Evolutionary conservation across 345 rosid genomes (phyloP).

Genomic region (Pistacia vera): DNA sequence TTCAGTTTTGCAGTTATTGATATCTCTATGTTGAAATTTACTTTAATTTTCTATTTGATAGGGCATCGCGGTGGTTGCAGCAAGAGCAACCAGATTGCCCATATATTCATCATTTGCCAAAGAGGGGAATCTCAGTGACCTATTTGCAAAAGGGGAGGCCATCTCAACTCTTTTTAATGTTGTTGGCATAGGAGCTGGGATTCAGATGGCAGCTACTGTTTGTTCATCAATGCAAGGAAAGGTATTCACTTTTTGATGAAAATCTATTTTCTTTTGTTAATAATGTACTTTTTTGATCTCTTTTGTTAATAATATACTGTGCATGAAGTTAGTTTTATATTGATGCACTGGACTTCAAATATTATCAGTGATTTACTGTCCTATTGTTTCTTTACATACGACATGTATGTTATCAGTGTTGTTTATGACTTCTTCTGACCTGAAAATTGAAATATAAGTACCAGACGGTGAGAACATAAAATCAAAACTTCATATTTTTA

Average conservation of each 20-base stretch:
- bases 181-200: constrained; percentile 75
- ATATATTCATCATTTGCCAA: constrained; percentile 95
- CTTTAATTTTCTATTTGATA: constrained; percentile 33
- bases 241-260: constrained; percentile 36
- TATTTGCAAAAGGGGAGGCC: constrained; percentile 97
- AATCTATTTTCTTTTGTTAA: constrained; percentile 14
- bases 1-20: not conserved
- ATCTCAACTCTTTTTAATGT: constrained; percentile 95
- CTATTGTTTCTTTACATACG: too few species aligned
- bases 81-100: constrained; percentile 93
- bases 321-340: too few species aligned
- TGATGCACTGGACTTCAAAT: too few species aligned
- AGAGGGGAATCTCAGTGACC: constrained; percentile 98
- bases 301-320: too few species aligned
- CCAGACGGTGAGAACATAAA: too few species aligned
- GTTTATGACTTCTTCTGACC: too few species aligned
- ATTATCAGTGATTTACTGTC: too few species aligned
- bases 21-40: constrained; percentile 14
- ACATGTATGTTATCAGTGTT: too few species aligned
- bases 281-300: not conserved
- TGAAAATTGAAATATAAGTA: too few species aligned
- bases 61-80: constrained; percentile 99
- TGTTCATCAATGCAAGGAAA: constrained; percentile 93
- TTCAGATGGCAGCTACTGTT: constrained; percentile 86
- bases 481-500: too few species aligned